Evolutionary conservation across 2,329 filamentous ascomycete species (phyloP).

Genomic region (Colletotrichum sp.): DNA sequence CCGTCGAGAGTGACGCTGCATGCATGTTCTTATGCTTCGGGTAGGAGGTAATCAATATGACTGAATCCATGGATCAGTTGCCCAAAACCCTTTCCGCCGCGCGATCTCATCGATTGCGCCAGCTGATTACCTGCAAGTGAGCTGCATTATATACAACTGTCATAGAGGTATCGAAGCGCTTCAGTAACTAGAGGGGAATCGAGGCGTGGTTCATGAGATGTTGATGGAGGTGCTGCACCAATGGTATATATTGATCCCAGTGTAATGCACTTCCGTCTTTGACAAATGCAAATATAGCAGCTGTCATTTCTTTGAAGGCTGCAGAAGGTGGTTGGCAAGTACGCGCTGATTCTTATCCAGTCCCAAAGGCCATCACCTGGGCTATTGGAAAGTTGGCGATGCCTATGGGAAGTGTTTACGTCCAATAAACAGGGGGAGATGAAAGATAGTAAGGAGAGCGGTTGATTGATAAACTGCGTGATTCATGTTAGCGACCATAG

Average conservation of each 20-base stretch:
- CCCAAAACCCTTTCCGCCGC: no score
- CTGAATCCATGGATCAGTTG: no score
- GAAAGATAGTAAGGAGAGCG: background rate
- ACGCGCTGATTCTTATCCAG: background rate
- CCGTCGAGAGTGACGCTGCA: no score
- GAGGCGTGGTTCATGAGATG: background rate
- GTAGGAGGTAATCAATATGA: no score
- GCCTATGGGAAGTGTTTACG: background rate
- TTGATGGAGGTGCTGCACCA: background rate
- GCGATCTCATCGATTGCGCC: no score
- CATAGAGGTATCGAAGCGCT: rapidly evolving
- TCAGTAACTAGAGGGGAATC: background rate
- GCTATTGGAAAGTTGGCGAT: rapidly evolving
- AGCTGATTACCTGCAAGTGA: no score
- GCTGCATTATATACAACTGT: background rate
- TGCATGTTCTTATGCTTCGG: no score
- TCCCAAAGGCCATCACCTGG: background rate
- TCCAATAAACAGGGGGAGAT: rapidly evolving
- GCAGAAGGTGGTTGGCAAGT: no score
- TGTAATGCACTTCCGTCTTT: background rate
- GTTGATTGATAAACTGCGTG: background rate
- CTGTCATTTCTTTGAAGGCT: no score
- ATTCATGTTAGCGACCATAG: background rate
- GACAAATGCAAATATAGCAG: no score
- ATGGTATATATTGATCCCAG: background rate